phyloP scores from a whole-genome alignment of 768 basidiomycete genomes.

The Naematelia aurantialba region DNA sequence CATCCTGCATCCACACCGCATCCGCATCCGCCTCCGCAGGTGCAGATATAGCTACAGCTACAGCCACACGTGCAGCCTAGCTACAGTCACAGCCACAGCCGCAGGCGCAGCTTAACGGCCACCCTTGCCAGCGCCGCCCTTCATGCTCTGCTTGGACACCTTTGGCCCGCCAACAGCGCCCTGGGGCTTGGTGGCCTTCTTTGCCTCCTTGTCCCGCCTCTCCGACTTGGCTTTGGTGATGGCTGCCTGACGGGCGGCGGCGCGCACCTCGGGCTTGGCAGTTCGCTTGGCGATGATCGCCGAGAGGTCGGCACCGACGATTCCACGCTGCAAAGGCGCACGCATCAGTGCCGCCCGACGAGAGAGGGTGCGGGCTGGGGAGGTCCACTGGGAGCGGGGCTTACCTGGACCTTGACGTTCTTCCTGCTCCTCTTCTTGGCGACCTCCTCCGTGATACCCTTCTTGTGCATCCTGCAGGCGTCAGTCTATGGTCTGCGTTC shows the following conservation, averaged over 20 bases:
- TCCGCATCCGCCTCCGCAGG: too few species aligned
- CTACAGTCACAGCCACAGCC: too few species aligned
- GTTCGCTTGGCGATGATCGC: slow-evolving; percentile 87
- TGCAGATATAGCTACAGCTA: too few species aligned
- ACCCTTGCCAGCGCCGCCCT: slow-evolving; percentile 58
- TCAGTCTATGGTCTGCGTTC: too few species aligned
- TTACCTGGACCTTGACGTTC: slow-evolving; percentile 76
- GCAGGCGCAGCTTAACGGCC: slow-evolving; percentile 46
- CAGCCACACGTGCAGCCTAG: too few species aligned
- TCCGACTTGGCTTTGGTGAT: slow-evolving; percentile 91
- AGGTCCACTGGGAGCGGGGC: slow-evolving; percentile 10
- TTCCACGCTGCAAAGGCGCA: slow-evolving; percentile 68
- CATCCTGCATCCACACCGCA: too few species aligned
- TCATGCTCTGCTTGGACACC: slow-evolving; percentile 94
- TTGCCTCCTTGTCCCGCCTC: slow-evolving; percentile 93
- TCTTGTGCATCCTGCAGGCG: slow-evolving; percentile 81
- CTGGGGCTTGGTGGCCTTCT: slow-evolving; percentile 58
- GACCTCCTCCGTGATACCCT: slow-evolving; percentile 98
- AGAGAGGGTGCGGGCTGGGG: background rate
- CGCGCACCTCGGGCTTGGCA: slow-evolving; percentile 79
- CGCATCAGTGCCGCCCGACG: background rate
- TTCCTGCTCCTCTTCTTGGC: slow-evolving; percentile 97
- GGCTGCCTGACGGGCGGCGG: slow-evolving; percentile 74
- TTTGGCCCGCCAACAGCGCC: slow-evolving; percentile 63
- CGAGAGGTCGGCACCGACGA: slow-evolving; percentile 91